Evolutionary conservation across 2,329 filamentous ascomycete genomes (phyloP).

Genomic region (Truncatella angustata): DNA sequence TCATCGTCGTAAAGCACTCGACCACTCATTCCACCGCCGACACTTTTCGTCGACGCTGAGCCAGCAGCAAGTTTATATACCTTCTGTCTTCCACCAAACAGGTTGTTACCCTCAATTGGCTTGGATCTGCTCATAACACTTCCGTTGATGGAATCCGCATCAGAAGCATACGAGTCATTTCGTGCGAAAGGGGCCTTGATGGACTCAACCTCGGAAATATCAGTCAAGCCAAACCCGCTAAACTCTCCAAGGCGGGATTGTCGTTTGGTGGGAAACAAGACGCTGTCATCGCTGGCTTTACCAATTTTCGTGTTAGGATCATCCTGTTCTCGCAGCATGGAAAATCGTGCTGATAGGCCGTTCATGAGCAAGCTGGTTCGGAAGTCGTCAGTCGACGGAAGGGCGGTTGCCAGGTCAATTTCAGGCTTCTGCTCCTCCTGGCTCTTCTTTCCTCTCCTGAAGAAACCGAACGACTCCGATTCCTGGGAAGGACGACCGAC

Average conservation of each 20-base stretch:
- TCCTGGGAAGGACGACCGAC: slow-evolving; percentile 54
- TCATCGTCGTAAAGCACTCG: slow-evolving; percentile 84
- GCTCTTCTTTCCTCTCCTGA: slow-evolving; percentile 54
- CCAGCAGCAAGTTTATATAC: slow-evolving; percentile 78
- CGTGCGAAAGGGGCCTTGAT: slow-evolving; percentile 62
- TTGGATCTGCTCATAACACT: slow-evolving; percentile 84
- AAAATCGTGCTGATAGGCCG: slow-evolving; percentile 90
- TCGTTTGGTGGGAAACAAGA: slow-evolving; percentile 77
- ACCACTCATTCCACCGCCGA: slow-evolving; percentile 53
- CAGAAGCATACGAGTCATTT: slow-evolving; percentile 61
- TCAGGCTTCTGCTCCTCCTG: slow-evolving; percentile 60
- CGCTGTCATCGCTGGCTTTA: slow-evolving; percentile 93
- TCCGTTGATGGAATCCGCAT: slow-evolving; percentile 57
- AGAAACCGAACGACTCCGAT: slow-evolving; percentile 53
- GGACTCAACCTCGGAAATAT: slow-evolving; percentile 91
- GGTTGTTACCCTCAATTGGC: slow-evolving; percentile 82
- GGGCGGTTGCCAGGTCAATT: slow-evolving; percentile 68
- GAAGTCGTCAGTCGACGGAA: slow-evolving; percentile 86
- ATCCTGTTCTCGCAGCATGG: slow-evolving; percentile 93
- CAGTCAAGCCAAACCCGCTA: slow-evolving; percentile 60
- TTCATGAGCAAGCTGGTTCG: slow-evolving; percentile 95
- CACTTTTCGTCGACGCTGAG: slow-evolving; percentile 39
- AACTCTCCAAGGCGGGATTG: slow-evolving; percentile 77
- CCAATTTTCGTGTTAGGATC: slow-evolving; percentile 85
- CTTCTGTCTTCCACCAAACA: slow-evolving; percentile 95